These are phyloP conservation scores for Heliosperma pusillum DNA, from an alignment of 148 eudicot genomes.

Conservation along the genomic window DNA sequence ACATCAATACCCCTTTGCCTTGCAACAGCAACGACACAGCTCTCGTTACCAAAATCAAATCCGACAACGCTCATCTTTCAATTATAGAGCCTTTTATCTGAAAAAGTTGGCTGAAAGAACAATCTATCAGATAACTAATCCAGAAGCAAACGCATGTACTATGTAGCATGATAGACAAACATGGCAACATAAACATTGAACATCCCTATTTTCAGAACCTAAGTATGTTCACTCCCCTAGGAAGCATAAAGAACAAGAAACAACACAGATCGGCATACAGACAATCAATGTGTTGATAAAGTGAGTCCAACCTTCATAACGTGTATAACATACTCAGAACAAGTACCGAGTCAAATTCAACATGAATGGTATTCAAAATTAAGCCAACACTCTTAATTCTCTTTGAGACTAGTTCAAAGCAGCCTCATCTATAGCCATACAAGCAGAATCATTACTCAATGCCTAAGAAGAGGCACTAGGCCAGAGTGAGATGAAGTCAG, in stretches of 20 bases:
- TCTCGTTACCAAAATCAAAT: constrained; percentile 86
- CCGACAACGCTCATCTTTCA: constrained; percentile 85
- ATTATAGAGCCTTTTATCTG: background rate
- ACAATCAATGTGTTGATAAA: background rate
- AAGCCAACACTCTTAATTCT: background rate
- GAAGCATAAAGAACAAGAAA: background rate
- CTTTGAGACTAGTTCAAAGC: background rate
- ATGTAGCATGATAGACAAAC: background rate
- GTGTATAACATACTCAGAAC: background rate
- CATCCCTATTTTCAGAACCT: background rate
- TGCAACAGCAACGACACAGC: constrained; percentile 73
- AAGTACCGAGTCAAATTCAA: background rate
- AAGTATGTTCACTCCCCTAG: background rate
- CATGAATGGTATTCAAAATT: background rate
- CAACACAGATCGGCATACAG: background rate
- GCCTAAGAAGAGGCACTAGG: background rate
- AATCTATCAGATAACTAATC: background rate
- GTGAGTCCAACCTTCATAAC: background rate
- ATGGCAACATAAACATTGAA: background rate
- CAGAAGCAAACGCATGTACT: background rate
- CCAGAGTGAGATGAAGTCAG: too few species aligned
- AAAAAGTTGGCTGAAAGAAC: background rate
- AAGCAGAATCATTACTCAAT: background rate
- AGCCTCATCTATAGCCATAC: background rate
- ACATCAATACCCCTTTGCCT: constrained; percentile 89